phyloP scores from a whole-genome alignment of 78 protist genomes.

The Chrysochromulina tobinii region DNA sequence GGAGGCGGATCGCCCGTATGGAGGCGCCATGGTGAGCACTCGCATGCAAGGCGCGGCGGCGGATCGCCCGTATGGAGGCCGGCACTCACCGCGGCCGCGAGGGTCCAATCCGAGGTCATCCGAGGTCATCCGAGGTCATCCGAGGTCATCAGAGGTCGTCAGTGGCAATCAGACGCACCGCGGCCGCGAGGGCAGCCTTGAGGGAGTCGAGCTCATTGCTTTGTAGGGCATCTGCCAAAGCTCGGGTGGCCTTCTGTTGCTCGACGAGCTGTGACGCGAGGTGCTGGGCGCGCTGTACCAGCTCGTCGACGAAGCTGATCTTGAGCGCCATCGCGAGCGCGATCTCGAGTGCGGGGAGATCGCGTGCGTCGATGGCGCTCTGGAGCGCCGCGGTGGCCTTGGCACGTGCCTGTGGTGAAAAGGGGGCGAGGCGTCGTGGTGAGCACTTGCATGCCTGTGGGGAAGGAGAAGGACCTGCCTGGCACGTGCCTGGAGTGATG shows the following conservation, averaged over 20 bases:
- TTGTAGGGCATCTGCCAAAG: not conserved
- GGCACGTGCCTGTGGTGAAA: not conserved
- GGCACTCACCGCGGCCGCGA: too few relatives aligned
- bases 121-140: too few relatives aligned
- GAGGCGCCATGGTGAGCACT: too few relatives aligned
- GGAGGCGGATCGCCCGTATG: too few relatives aligned
- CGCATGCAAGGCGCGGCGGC: too few relatives aligned
- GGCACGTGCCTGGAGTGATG: too few relatives aligned
- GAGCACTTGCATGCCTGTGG: too few relatives aligned
- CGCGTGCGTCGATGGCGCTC: not conserved
- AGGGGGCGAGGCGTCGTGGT: too few relatives aligned
- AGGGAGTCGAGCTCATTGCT: not conserved
- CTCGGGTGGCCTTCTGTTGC: not conserved
- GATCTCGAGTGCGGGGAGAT: not conserved
- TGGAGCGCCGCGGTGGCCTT: not conserved
- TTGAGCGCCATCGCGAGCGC: not conserved
- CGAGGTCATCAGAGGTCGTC: too few relatives aligned
- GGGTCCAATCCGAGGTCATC: too few relatives aligned
- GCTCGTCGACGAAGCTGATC: not conserved
- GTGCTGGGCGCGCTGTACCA: not conserved
- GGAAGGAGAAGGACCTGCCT: too few relatives aligned
- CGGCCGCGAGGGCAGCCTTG: not conserved
- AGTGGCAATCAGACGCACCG: not conserved
- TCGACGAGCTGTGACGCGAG: not conserved
- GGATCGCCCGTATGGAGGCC: not conserved